phyloP scores from a whole-genome alignment of 345 rosid species.

The Viola odorata region DNA sequence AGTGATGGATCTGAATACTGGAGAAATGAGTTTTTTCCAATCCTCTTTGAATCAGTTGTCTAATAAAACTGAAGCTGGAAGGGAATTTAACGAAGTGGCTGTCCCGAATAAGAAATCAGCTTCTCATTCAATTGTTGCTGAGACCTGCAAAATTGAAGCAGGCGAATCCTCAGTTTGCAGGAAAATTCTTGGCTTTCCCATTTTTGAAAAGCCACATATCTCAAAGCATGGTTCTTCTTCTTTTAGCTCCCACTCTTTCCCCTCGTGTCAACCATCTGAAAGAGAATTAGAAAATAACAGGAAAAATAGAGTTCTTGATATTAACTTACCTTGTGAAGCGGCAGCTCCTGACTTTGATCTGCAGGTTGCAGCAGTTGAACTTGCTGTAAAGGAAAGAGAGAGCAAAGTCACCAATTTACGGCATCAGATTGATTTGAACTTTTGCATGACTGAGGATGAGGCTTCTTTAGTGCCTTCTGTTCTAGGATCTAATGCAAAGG shows the following conservation, averaged over 20 bases:
- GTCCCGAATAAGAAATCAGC: conserved; percentile 32
- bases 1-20: conserved; percentile 39
- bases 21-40: conserved; percentile 26
- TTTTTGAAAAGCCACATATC: conserved; percentile 32
- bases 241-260: conserved; percentile 30
- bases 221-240: conserved; percentile 36
- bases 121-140: conserved; percentile 34
- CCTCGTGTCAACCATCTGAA: conserved; percentile 31
- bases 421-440: conserved; percentile 66
- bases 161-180: conserved; percentile 30
- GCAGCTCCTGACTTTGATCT: conserved; percentile 37
- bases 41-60: conserved; percentile 31
- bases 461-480: conserved; percentile 31
- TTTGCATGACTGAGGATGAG: conserved; percentile 60
- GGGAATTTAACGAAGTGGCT: conserved; percentile 22
- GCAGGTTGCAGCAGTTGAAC: conserved; percentile 27
- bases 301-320: conserved; percentile 51
- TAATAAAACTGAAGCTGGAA: conserved; percentile 32
- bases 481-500: conserved; percentile 32
- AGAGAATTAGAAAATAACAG: conserved; percentile 29
- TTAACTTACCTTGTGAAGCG: conserved; percentile 73
- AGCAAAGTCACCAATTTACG: conserved; percentile 31
- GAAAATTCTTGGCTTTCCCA: conserved; percentile 55
- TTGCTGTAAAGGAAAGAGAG: conserved; percentile 34
- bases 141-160: conserved; percentile 27